phyloP scores from a whole-genome alignment of 75 land plant genomes.

The Isoetes taiwanensis region DNA sequence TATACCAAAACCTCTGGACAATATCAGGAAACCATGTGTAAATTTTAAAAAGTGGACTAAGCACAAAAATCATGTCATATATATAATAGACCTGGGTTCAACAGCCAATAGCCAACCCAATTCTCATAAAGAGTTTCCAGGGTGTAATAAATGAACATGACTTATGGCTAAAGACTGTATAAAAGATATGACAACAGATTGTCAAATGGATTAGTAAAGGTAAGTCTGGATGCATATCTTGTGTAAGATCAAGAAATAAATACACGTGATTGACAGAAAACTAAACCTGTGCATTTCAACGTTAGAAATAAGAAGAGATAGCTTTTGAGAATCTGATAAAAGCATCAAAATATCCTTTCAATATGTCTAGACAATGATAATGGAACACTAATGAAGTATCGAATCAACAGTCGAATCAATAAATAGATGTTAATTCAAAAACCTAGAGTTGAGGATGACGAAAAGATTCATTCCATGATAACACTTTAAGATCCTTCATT shows the following conservation, averaged over 20 bases:
- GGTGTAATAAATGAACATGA: conserved; percentile 60
- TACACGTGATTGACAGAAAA: background rate
- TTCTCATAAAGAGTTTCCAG: conserved; percentile 66
- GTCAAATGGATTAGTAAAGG: background rate
- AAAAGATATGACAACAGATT: conserved; percentile 9
- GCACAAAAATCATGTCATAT: background rate
- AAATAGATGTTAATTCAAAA: background rate
- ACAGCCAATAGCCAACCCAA: conserved; percentile 72
- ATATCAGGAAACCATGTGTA: background rate
- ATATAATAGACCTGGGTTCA: conserved; percentile 58
- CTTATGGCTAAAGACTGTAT: conserved; percentile 69
- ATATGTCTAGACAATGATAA: conserved; percentile 28
- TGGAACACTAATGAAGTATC: background rate
- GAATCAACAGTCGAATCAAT: background rate
- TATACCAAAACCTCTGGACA: conserved; percentile 56
- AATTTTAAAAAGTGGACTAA: background rate
- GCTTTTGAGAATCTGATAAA: conserved; percentile 91
- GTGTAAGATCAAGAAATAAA: background rate
- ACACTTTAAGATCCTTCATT: conserved; percentile 69
- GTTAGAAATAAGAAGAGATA: conserved; percentile 72
- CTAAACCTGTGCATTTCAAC: conserved; percentile 80
- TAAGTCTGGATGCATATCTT: background rate
- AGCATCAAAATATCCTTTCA: conserved; percentile 75
- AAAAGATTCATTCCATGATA: conserved; percentile 52
- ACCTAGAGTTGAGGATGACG: conserved; percentile 41